A percentile compares a stretch with the other conserved stretches of the same genome.
Evolutionary conservation across 805 yeast genomes (phyloP).

Genomic region (Spathaspora girioi): DNA sequence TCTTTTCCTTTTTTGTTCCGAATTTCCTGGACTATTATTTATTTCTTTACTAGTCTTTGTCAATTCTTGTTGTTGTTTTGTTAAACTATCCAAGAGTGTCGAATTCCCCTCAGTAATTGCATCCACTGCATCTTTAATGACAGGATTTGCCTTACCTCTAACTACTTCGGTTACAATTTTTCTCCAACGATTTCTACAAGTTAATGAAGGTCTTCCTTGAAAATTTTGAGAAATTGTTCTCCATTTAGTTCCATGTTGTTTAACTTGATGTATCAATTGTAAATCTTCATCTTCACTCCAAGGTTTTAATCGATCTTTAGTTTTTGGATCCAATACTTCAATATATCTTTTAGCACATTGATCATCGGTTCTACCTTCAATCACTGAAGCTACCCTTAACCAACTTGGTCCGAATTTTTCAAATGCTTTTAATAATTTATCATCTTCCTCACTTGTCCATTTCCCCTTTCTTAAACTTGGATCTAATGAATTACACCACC

Average conservation of each 20-base stretch:
- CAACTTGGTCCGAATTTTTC: constrained; percentile 73
- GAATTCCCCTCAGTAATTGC: constrained; percentile 32
- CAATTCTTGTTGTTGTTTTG: constrained; percentile 8
- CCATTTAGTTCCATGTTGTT: constrained; percentile 83
- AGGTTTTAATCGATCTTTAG: constrained; percentile 69
- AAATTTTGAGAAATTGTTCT: constrained; percentile 69
- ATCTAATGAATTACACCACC: constrained; percentile 85
- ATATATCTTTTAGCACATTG: constrained; percentile 91
- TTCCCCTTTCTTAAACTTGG: constrained; percentile 79
- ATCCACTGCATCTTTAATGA: constrained; percentile 58
- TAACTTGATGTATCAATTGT: constrained; percentile 61
- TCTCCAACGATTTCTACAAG: constrained; percentile 92
- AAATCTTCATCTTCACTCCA: constrained; percentile 83
- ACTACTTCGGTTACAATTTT: constrained; percentile 76
- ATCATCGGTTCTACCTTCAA: constrained; percentile 86
- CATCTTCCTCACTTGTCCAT: constrained; percentile 85
- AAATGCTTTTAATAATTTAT: constrained; percentile 57
- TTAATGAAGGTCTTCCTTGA: constrained; percentile 78
- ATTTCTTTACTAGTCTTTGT: background rate
- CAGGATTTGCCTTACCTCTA: constrained; percentile 56
- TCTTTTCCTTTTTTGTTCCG: background rate
- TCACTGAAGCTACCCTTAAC: constrained; percentile 75
- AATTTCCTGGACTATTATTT: background rate
- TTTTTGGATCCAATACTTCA: constrained; percentile 82
- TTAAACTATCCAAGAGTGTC: constrained; percentile 4